phyloP scores from a whole-genome alignment of 805 yeast species.

The Lipomyces starkeyi region DNA sequence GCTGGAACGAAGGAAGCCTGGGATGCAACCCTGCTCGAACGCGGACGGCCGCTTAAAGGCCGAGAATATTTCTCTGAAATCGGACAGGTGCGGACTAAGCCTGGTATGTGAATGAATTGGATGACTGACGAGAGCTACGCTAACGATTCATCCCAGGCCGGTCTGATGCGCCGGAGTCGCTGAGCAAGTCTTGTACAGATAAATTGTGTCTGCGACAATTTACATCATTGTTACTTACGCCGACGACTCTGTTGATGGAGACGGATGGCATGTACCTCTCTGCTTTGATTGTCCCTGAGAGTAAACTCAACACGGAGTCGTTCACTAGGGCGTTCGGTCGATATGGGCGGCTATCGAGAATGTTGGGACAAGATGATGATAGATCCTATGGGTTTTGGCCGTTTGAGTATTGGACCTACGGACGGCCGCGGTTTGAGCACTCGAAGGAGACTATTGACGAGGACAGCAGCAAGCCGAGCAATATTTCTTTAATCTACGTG shows the following conservation, averaged over 20 bases:
- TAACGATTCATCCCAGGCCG: slow-evolving; percentile 52
- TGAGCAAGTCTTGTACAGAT: slow-evolving; percentile 89
- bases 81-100: slow-evolving; percentile 87
- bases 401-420: slow-evolving; percentile 24
- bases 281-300: slow-evolving; percentile 43
- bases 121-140: not conserved
- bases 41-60: slow-evolving; percentile 56
- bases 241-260: slow-evolving; percentile 38
- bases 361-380: not conserved
- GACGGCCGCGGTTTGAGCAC: slow-evolving; percentile 28
- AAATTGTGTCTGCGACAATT: slow-evolving; percentile 70
- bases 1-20: slow-evolving; percentile 33
- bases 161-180: slow-evolving; percentile 69
- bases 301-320: slow-evolving; percentile 35
- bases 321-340: slow-evolving; percentile 45
- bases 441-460: slow-evolving; percentile 17
- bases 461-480: slow-evolving; percentile 33
- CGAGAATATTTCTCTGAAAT: slow-evolving; percentile 59
- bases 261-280: slow-evolving; percentile 41
- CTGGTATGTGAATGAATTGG: slow-evolving; percentile 54
- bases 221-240: slow-evolving; percentile 46
- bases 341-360: slow-evolving; percentile 21
- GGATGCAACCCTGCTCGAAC: slow-evolving; percentile 27
- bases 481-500: slow-evolving; percentile 39
- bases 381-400: slow-evolving; percentile 11